phyloP scores from a whole-genome alignment of 2,329 filamentous ascomycete species.

The Penicillium verrucosum region DNA sequence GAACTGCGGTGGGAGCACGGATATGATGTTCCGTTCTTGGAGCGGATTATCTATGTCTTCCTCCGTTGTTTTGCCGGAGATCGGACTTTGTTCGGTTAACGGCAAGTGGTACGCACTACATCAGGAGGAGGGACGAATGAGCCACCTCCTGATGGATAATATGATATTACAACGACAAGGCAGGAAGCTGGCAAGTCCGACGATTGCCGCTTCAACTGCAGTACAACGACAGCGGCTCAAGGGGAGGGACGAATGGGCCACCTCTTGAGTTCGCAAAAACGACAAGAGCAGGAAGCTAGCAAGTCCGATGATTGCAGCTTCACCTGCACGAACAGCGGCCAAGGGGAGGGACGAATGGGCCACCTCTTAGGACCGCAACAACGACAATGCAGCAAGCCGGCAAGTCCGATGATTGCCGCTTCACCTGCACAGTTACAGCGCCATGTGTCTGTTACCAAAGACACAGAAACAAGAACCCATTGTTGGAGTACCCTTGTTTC shows the following conservation, averaged over 20 bases:
- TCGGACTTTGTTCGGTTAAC: not conserved
- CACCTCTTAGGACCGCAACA: not conserved
- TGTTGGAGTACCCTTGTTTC: not conserved
- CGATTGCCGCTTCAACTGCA: not conserved
- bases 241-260: slow-evolving; percentile 2
- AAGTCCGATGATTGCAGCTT: not conserved
- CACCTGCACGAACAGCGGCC: not conserved
- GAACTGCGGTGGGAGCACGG: slow-evolving; percentile 3
- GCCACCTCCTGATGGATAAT: not conserved
- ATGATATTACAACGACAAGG: not conserved
- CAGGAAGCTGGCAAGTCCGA: not conserved
- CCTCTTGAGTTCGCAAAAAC: not conserved
- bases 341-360: slow-evolving; percentile 2
- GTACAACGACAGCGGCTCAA: not conserved
- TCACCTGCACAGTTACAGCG: not conserved
- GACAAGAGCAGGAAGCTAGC: not conserved
- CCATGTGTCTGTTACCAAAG: not conserved
- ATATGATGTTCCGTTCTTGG: not conserved
- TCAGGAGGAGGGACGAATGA: slow-evolving; percentile 6
- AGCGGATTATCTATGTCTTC: not conserved
- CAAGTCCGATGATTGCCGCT: slow-evolving; percentile 1
- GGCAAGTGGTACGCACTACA: not conserved
- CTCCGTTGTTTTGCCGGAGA: slow-evolving; percentile 3
- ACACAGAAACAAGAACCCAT: not conserved
- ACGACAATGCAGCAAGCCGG: slow-evolving; percentile 1